phyloP scores from a whole-genome alignment of 148 eudicot genomes.

The Nepenthes mirabilis region DNA sequence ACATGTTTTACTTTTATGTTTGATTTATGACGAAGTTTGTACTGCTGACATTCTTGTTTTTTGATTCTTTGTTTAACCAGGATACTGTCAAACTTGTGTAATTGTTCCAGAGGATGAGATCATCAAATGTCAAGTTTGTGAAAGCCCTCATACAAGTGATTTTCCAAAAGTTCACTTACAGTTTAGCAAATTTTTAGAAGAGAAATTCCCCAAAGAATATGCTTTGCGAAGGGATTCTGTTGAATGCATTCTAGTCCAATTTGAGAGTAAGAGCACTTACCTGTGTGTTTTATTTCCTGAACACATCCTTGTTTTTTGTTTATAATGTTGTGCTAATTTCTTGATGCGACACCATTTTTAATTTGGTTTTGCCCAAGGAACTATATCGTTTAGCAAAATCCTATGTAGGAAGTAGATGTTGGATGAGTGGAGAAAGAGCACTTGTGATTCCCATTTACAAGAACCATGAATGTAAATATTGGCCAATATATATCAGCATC shows the following conservation, averaged over 20 bases:
- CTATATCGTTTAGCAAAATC: no score
- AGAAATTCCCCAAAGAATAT: conserved; percentile 43
- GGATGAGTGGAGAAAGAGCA: no score
- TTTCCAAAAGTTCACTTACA: conserved; percentile 62
- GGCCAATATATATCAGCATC: no score
- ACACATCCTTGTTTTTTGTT: neutral
- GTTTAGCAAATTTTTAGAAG: conserved; percentile 55
- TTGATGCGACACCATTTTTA: neutral
- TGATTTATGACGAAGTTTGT: no score
- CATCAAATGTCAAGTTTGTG: conserved; percentile 54
- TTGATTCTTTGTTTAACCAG: conserved; percentile 14
- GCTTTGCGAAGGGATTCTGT: conserved; percentile 19
- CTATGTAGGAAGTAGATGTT: no score
- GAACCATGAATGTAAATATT: no score
- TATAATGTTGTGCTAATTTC: conserved; percentile 3
- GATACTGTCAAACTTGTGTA: conserved; percentile 57
- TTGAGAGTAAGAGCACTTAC: conserved; percentile 21
- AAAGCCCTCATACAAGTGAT: conserved; percentile 42
- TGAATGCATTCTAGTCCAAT: conserved; percentile 23
- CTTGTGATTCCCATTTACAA: no score
- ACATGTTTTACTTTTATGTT: no score
- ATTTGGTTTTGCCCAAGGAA: no score
- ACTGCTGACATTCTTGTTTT: neutral
- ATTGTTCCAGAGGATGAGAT: conserved; percentile 26
- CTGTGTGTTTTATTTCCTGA: conserved; percentile 21